phyloP scores from a whole-genome alignment of 208 protist genomes.

The Trypanosoma melophagium region DNA sequence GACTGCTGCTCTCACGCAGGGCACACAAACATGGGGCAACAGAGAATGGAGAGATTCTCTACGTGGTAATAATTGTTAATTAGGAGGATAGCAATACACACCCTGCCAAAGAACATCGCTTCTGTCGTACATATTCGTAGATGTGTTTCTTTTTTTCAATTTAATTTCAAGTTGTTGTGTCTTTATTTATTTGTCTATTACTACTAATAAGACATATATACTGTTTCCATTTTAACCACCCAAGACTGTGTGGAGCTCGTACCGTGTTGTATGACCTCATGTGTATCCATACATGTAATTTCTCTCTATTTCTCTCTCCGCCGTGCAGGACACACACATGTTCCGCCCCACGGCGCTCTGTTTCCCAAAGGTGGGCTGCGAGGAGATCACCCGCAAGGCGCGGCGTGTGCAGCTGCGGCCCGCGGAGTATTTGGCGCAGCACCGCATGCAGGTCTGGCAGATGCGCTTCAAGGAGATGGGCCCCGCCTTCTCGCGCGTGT shows the following conservation, averaged over 20 bases:
- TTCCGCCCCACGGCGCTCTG: conserved; percentile 43
- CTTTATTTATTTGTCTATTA: no score
- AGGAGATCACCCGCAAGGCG: conserved; percentile 77
- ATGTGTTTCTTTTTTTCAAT: no score
- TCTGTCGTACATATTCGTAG: no score
- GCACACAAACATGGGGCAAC: neutral
- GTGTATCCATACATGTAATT: neutral
- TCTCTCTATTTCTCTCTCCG: conserved; percentile 9
- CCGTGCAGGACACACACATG: conserved; percentile 32
- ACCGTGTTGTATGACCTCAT: no score
- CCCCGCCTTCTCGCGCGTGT: conserved; percentile 76
- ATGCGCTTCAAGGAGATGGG: conserved; percentile 91
- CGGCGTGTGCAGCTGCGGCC: conserved; percentile 73
- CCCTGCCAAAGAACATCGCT: no score
- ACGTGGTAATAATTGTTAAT: no score
- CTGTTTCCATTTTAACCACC: no score
- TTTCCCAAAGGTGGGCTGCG: conserved; percentile 78
- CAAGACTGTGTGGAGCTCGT: no score
- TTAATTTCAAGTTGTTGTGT: no score
- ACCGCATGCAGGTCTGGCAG: conserved; percentile 87
- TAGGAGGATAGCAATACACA: no score
- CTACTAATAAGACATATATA: no score
- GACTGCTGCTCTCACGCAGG: neutral
- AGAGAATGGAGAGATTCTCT: no score
- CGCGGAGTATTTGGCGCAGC: conserved; percentile 62